Conservation (phyloP, 805 yeast genomes). For the Hyphopichia homilentoma region DNA sequence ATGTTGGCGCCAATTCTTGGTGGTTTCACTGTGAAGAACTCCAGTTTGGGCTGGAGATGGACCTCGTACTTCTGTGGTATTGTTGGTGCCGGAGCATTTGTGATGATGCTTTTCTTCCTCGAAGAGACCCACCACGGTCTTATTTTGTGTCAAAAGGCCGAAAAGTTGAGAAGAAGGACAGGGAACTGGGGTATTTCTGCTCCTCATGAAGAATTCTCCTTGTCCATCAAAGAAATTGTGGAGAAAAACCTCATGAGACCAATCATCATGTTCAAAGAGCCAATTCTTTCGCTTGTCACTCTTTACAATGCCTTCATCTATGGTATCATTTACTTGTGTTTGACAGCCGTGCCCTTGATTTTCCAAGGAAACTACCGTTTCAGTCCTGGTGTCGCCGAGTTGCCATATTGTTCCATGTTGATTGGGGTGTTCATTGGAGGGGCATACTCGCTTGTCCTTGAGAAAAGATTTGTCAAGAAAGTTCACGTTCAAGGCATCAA, state of each 20-base stretch:
- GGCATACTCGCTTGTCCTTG: constrained; percentile 47
- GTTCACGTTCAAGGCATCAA: constrained; percentile 51
- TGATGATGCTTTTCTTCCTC: constrained; percentile 25
- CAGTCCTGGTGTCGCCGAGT: constrained; percentile 59
- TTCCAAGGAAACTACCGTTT: constrained; percentile 57
- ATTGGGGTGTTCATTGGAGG: constrained; percentile 67
- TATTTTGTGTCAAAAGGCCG: constrained; percentile 30
- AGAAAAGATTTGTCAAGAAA: constrained; percentile 46
- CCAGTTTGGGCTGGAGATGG: constrained; percentile 54
- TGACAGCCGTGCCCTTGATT: constrained; percentile 42
- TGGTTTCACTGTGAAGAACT: constrained; percentile 36
- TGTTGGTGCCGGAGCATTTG: constrained; percentile 28
- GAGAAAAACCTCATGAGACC: constrained; percentile 38
- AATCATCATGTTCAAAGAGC: constrained; percentile 35
- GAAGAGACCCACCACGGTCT: constrained; percentile 42
- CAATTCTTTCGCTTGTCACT: constrained; percentile 40
- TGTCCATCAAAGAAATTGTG: constrained; percentile 27
- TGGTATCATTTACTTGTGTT: constrained; percentile 43
- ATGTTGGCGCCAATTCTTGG: constrained; percentile 71
- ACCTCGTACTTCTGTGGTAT: constrained; percentile 50
- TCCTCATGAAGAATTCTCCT: constrained; percentile 32
- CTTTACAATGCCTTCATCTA: constrained; percentile 48
- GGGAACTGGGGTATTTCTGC: constrained; percentile 39
- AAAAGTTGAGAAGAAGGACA: constrained; percentile 33
- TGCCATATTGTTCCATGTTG: constrained; percentile 77